Evolutionary conservation across 441 rosid species (phyloP).

Genomic region (Bocquillonia castaneifolia): DNA sequence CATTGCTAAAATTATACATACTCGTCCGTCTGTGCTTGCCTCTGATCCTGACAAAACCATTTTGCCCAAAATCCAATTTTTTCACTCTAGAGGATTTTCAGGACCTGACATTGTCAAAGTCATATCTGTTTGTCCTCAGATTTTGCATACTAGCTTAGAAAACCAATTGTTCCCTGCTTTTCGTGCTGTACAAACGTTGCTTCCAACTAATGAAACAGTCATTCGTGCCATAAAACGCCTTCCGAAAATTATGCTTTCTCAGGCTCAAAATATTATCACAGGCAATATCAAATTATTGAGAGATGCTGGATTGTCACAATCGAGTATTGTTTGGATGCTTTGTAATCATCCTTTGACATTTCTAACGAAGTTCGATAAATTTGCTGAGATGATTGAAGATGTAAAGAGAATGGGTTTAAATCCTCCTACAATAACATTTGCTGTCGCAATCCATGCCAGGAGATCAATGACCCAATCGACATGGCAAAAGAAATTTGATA

Average conservation of each 20-base stretch:
- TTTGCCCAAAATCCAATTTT: conserved; percentile 30
- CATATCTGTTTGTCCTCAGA: conserved; percentile 5
- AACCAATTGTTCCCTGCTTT: conserved; percentile 24
- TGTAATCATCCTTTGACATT: not conserved
- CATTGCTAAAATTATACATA: conserved; percentile 17
- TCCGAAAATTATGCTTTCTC: not conserved
- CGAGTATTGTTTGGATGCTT: conserved; percentile 10
- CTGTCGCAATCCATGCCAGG: not conserved
- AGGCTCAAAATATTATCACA: not conserved
- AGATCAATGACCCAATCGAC: not conserved
- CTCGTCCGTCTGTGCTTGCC: conserved; percentile 16
- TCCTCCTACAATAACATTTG: not conserved
- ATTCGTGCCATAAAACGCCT: not conserved
- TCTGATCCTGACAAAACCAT: conserved; percentile 21
- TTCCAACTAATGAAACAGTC: conserved; percentile 19
- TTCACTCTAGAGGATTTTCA: conserved; percentile 27
- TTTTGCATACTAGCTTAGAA: conserved; percentile 24
- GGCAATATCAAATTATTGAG: conserved; percentile 23
- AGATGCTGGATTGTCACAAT: conserved; percentile 21
- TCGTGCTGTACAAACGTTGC: conserved; percentile 15
- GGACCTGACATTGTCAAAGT: conserved; percentile 13
- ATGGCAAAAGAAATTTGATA: conserved; percentile 15
- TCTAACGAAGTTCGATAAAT: not conserved
- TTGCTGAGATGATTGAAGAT: conserved; percentile 17
- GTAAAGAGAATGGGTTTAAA: conserved; percentile 6